These are phyloP conservation scores for Viola pubescens DNA, from an alignment of 441 rosid genomes.

Conservation along the genomic window DNA sequence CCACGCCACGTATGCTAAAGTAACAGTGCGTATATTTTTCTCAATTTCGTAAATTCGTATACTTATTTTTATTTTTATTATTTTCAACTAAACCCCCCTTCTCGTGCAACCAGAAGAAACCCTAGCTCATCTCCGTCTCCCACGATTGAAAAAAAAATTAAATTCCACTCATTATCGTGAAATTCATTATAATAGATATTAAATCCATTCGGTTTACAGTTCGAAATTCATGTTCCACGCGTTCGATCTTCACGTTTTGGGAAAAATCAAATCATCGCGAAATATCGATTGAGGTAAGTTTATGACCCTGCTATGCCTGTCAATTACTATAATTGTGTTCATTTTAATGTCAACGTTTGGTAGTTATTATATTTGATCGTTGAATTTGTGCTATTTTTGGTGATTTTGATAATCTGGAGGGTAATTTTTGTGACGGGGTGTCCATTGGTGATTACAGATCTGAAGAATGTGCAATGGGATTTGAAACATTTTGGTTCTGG, in stretches of 20 bases:
- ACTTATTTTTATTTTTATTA: constrained; percentile 21
- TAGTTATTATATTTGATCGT: constrained; percentile 23
- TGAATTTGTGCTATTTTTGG: constrained; percentile 15
- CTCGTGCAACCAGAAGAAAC: constrained; percentile 54
- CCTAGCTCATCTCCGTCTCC: constrained; percentile 50
- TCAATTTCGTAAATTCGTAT: constrained; percentile 13
- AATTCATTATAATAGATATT: constrained; percentile 26
- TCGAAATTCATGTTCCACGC: constrained; percentile 23
- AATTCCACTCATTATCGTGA: constrained; percentile 26
- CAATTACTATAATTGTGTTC: neutral
- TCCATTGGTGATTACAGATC: constrained; percentile 51
- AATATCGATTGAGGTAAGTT: constrained; percentile 41
- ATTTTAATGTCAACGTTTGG: constrained; percentile 2
- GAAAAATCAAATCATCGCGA: constrained; percentile 26
- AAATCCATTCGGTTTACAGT: constrained; percentile 38
- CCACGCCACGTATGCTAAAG: constrained; percentile 18
- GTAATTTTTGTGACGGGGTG: constrained; percentile 24
- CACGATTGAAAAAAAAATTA: constrained; percentile 35
- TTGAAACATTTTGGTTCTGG: constrained; percentile 39
- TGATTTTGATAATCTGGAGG: constrained; percentile 11
- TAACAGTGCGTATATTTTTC: constrained; percentile 8
- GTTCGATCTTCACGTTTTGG: constrained; percentile 34
- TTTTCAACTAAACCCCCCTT: constrained; percentile 41
- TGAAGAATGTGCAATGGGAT: constrained; percentile 47
- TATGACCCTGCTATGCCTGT: constrained; percentile 7